Conservation (phyloP, 1,284 basidiomycete species). For the Stygiomarasmius scandens region DNA sequence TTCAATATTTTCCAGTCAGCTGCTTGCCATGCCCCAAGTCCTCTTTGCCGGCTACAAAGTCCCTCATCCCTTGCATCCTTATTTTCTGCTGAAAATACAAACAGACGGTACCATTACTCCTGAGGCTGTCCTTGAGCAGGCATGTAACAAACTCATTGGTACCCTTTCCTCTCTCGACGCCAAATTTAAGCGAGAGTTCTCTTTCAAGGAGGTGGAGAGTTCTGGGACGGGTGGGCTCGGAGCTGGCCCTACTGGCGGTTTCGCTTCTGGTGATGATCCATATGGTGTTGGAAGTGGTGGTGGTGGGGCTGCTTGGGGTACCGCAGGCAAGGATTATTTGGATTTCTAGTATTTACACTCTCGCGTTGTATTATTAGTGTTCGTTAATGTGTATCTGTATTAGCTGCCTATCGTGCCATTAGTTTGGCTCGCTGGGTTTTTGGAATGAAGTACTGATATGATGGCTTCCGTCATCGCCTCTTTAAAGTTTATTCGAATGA, state of each 20-base stretch:
- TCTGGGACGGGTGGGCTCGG: slow-evolving; percentile 25
- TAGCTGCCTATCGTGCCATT: no score
- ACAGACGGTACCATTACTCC: slow-evolving; percentile 90
- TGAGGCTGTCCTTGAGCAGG: slow-evolving; percentile 81
- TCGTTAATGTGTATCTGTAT: no score
- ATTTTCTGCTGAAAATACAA: slow-evolving; percentile 94
- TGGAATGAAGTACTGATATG: no score
- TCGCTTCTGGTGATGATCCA: slow-evolving; percentile 50
- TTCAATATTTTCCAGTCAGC: slow-evolving; percentile 83
- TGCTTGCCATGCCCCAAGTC: slow-evolving; percentile 82
- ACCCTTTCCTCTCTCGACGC: slow-evolving; percentile 69
- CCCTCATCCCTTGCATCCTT: slow-evolving; percentile 93
- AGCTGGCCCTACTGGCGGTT: slow-evolving; percentile 3
- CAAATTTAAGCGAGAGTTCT: slow-evolving; percentile 80
- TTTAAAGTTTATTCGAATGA: no score
- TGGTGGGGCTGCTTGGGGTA: slow-evolving; percentile 42
- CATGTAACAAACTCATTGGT: slow-evolving; percentile 82
- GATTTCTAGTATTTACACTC: slow-evolving; percentile 51
- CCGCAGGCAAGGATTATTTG: slow-evolving; percentile 59
- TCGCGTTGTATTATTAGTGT: slow-evolving; percentile 3
- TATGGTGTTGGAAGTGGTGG: slow-evolving; percentile 49
- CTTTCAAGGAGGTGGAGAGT: slow-evolving; percentile 68
- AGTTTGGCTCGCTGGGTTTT: no score
- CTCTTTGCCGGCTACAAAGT: slow-evolving; percentile 98
- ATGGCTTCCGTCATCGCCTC: no score